These are phyloP conservation scores for Cantharellus anzutake DNA, from an alignment of 768 basidiomycete genomes.

Conservation along the genomic window DNA sequence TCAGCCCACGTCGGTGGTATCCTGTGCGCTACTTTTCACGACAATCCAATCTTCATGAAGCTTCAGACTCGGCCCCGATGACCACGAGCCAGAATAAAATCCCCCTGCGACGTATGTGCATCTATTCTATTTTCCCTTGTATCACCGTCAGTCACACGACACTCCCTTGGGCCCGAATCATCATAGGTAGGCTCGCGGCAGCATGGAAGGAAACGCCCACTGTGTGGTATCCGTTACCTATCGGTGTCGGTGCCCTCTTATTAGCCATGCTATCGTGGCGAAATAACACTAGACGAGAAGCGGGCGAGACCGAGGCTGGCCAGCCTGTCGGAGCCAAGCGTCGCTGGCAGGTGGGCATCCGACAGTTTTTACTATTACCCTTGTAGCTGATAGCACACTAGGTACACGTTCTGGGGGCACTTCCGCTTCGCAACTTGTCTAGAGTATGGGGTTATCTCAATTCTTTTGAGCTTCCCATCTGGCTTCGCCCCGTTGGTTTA, in stretches of 20 bases:
- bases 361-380: slow-evolving; percentile 82
- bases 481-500: slow-evolving; percentile 85
- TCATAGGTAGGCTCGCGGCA: slow-evolving; percentile 26
- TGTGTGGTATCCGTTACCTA: slow-evolving; percentile 87
- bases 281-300: slow-evolving; percentile 18
- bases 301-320: slow-evolving; percentile 16
- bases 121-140: too few relatives aligned
- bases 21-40: background rate
- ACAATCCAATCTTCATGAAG: background rate
- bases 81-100: too few relatives aligned
- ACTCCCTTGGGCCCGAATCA: too few relatives aligned
- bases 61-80: too few relatives aligned
- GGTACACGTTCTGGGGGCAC: slow-evolving; percentile 93
- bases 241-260: slow-evolving; percentile 79
- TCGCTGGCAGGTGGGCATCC: slow-evolving; percentile 63
- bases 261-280: slow-evolving; percentile 63
- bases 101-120: too few relatives aligned
- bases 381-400: slow-evolving; percentile 13
- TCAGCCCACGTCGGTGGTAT: background rate
- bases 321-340: slow-evolving; percentile 32
- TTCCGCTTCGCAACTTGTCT: slow-evolving; percentile 89
- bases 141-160: too few relatives aligned
- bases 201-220: slow-evolving; percentile 81
- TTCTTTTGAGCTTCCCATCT: slow-evolving; percentile 79
- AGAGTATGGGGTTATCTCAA: slow-evolving; percentile 94